phyloP scores from a whole-genome alignment of 192 early-diverging fungal genomes.

The Rhizophlyctis rosea region DNA sequence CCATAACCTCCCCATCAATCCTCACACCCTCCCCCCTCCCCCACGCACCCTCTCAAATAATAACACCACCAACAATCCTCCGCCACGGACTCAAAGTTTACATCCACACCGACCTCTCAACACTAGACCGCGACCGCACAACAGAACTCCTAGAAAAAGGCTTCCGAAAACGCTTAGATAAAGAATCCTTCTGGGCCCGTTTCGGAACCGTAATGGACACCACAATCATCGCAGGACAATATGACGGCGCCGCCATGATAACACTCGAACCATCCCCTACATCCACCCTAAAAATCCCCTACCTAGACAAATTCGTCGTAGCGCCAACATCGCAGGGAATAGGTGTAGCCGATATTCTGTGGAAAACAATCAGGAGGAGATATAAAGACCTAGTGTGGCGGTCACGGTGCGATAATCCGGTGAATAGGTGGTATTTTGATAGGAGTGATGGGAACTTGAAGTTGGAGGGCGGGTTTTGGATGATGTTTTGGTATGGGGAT shows the following conservation, averaged over 20 bases:
- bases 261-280: constrained; percentile 58
- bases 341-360: constrained; percentile 92
- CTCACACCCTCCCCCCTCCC: constrained; percentile 1
- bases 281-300: constrained; percentile 30
- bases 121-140: constrained; percentile 53
- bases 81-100: constrained; percentile 72
- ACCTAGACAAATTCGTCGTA: constrained; percentile 93
- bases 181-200: constrained; percentile 56
- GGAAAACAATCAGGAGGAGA: constrained; percentile 68
- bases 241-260: constrained; percentile 85
- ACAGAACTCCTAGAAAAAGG: constrained; percentile 68
- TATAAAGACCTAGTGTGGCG: constrained; percentile 81
- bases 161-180: constrained; percentile 64
- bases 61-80: constrained; percentile 66
- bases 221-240: constrained; percentile 84
- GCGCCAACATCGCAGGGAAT: constrained; percentile 83
- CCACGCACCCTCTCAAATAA: constrained; percentile 15
- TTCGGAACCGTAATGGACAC: constrained; percentile 47
- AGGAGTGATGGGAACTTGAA: constrained; percentile 73
- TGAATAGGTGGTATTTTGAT: constrained; percentile 98
- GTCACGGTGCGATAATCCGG: constrained; percentile 77
- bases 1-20: constrained; percentile 16
- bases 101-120: constrained; percentile 49
- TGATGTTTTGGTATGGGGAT: constrained; percentile 81
- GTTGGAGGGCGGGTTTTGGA: constrained; percentile 71